Evolutionary conservation across 225 moss, liverwort and hornwort genomes (phyloP), one percentile per base, ranked within the genome.

Genomic region (Climacium dendroides): DNA sequence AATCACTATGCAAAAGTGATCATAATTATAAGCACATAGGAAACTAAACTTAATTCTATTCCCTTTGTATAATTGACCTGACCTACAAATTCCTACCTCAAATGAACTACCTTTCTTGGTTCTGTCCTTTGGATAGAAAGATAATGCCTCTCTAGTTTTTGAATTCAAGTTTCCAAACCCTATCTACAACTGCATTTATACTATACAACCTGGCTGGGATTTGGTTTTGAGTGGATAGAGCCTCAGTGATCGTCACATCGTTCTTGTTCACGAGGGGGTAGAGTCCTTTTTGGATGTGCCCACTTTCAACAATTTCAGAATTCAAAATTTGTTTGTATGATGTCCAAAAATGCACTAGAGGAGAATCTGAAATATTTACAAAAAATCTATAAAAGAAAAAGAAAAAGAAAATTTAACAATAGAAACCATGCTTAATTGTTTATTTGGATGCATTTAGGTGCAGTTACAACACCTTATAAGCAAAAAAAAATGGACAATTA

Each of bases 11-110:
- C 10, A 72, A 45, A 26, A 43, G 3, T 11, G 1, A 4, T 0
- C 11, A 30, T 74, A 48, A 19, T 48, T 47, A 0, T 29, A 72
- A 29, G 6, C 0, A 45, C 0, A 6, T 29, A 47, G 0, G 7
- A 73, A 30, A 45, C 10, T 17, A 10, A 0, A 16, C 1, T 28
- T 28, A 43, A 45, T 26, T 45, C 2, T 30, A 19, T 3, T 0
- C 18, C 1, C 7, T 30, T 74, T 19, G 1, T 19, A 11, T 48
- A 30, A 29, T 74, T 47, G 19, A 6, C 4, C 18, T 4, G 2
- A n/a, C n/a, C n/a, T 19, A 30, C 2, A 30, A 16, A 74, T 19
- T 74, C 19, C 48, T 74, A 1, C 7, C 30, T 19, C 19, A 30
- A 19, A 19, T 11, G 11, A 10, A 29, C 1, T 10, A 29, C 29